Percentiles rank a stretch among this genome's conserved stretches.
phyloP scores from a whole-genome alignment of 176 grass and related monocot species.

The Zizania latifolia region DNA sequence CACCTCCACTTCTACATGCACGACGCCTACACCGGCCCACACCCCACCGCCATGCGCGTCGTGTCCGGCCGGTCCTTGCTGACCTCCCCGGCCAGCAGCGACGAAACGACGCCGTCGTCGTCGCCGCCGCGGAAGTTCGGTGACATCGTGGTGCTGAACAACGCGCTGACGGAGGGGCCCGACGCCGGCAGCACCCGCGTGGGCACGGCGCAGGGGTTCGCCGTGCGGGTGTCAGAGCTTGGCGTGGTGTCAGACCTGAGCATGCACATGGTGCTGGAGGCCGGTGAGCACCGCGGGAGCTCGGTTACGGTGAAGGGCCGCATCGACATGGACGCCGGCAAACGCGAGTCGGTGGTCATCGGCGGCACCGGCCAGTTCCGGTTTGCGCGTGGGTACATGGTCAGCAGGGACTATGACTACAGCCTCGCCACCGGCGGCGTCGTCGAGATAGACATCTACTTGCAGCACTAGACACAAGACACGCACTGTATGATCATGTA shows the following conservation, averaged over 20 bases:
- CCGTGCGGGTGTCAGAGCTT: constrained; percentile 23
- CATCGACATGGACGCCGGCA: constrained; percentile 29
- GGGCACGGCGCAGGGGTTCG: constrained; percentile 31
- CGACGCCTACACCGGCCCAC: constrained; percentile 26
- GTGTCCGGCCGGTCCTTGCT: neutral
- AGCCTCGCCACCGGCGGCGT: constrained; percentile 39
- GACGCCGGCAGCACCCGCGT: neutral
- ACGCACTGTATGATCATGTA: too few species aligned
- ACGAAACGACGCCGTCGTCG: neutral
- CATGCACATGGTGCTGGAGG: constrained; percentile 39
- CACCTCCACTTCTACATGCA: constrained; percentile 60
- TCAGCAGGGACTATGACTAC: constrained; percentile 48
- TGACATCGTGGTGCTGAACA: constrained; percentile 38
- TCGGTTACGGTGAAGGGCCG: constrained; percentile 32
- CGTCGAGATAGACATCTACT: constrained; percentile 51
- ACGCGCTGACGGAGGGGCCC: constrained; percentile 22
- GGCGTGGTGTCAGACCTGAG: constrained; percentile 43
- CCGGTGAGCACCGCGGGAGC: constrained; percentile 41
- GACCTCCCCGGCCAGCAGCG: neutral
- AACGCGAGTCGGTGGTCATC: constrained; percentile 48
- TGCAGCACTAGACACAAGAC: constrained; percentile 24
- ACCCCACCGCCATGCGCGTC: constrained; percentile 30
- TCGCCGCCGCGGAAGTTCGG: constrained; percentile 23
- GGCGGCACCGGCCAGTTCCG: constrained; percentile 51
- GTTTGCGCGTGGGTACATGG: constrained; percentile 37